Conservation (phyloP, 768 basidiomycete species). For the Lentinula lateritia region DNA sequence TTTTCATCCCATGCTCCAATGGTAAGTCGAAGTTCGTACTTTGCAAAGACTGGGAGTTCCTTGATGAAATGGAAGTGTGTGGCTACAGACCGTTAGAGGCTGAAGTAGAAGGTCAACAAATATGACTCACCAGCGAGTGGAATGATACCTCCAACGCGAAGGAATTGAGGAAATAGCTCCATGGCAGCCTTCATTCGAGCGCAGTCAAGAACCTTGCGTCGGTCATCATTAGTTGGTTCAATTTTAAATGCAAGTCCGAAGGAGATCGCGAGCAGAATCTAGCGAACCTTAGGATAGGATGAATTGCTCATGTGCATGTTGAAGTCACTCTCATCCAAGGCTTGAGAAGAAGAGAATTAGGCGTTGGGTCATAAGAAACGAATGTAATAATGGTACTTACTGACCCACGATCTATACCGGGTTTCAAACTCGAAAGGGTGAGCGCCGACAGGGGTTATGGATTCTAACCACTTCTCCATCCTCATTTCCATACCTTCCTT, state of each 20-base stretch:
- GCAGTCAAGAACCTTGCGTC: conserved; percentile 18
- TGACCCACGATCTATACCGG: conserved; percentile 45
- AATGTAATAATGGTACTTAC: conserved; percentile 33
- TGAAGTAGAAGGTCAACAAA: neutral
- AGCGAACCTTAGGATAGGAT: conserved; percentile 62
- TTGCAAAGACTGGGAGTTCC: conserved; percentile 40
- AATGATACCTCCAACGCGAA: conserved; percentile 36
- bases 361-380: neutral
- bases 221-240: too few relatives aligned
- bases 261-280: neutral
- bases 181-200: conserved; percentile 23
- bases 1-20: conserved; percentile 48
- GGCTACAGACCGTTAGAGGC: conserved; percentile 18
- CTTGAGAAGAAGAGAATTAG: conserved; percentile 23
- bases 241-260: neutral
- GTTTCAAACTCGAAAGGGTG: conserved; percentile 46
- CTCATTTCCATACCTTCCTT: conserved; percentile 16
- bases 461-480: conserved; percentile 42
- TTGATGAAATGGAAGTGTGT: conserved; percentile 46
- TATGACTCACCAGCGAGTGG: conserved; percentile 31
- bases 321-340: conserved; percentile 68
- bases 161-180: conserved; percentile 30
- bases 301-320: conserved; percentile 78
- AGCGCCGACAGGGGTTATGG: conserved; percentile 45
- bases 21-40: conserved; percentile 38